These are phyloP conservation scores for Debaryomyces maramus DNA, from an alignment of 805 yeast species.

Conservation along the genomic window DNA sequence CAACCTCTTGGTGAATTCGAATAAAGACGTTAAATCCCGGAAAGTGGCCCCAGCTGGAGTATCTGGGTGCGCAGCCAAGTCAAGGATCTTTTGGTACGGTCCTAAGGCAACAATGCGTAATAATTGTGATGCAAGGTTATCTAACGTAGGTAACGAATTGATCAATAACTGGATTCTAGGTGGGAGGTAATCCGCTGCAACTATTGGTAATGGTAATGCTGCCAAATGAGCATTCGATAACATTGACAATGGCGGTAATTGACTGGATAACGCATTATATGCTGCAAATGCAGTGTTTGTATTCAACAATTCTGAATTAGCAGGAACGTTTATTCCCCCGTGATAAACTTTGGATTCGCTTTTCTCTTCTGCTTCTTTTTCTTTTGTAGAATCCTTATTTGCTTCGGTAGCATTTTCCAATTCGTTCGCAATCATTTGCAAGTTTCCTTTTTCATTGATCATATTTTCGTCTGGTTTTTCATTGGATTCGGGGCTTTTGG, in stretches of 20 bases:
- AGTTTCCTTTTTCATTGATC: conserved; percentile 22
- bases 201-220: conserved; percentile 57
- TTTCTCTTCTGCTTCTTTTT: conserved; percentile 1
- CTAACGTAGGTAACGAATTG: conserved; percentile 73
- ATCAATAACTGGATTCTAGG: conserved; percentile 64
- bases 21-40: conserved; percentile 67
- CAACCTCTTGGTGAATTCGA: conserved; percentile 72
- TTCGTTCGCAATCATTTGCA: conserved; percentile 33
- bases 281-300: conserved; percentile 43
- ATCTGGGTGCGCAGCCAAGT: conserved; percentile 63
- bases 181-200: conserved; percentile 57
- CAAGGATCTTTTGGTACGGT: conserved; percentile 74
- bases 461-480: conserved; percentile 2
- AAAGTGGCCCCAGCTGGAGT: conserved; percentile 67
- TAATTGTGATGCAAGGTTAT: conserved; percentile 79
- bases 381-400: conserved; percentile 5
- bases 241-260: conserved; percentile 35
- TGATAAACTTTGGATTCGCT: conserved; percentile 12
- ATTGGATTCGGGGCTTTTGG: conserved; percentile 7
- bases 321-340: conserved; percentile 31
- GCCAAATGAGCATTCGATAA: conserved; percentile 52
- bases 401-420: conserved; percentile 32
- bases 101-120: conserved; percentile 69
- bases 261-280: conserved; percentile 41
- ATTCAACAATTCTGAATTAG: conserved; percentile 42